phyloP scores from a whole-genome alignment of 306 rosid species.

The Acacia confusa region DNA sequence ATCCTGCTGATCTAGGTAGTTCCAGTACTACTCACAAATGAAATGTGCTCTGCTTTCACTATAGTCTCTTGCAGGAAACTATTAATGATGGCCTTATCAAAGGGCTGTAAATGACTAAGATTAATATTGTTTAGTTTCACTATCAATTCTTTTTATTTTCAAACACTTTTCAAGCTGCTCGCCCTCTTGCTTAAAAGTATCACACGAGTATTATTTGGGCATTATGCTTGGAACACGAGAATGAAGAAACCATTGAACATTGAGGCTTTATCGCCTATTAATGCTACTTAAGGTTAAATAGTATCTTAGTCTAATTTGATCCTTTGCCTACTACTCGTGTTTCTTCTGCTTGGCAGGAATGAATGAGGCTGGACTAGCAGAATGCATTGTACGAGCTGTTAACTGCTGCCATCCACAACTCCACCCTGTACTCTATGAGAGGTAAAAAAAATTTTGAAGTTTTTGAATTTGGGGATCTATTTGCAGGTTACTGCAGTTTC shows the following conservation, averaged over 20 bases:
- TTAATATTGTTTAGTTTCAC: not conserved
- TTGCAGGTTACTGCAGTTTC: constrained; percentile 16
- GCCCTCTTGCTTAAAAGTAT: not conserved
- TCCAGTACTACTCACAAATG: constrained; percentile 1
- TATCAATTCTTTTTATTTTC: not conserved
- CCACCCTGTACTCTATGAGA: constrained; percentile 85
- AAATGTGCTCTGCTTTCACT: not conserved
- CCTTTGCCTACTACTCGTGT: not conserved
- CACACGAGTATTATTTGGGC: not conserved
- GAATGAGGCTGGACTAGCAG: constrained; percentile 96
- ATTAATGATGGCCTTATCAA: constrained; percentile 2
- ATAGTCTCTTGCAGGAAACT: constrained; percentile 6
- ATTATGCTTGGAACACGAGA: not conserved
- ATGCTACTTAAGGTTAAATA: not conserved
- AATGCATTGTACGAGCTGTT: constrained; percentile 86
- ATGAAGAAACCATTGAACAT: not conserved
- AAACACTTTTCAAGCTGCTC: not conserved
- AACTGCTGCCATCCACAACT: constrained; percentile 82
- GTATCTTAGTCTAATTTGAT: constrained; percentile 20
- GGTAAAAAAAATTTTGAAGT: too few species aligned
- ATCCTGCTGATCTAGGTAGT: constrained; percentile 85
- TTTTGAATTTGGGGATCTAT: constrained; percentile 8
- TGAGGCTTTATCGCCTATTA: not conserved
- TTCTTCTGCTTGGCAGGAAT: constrained; percentile 57
- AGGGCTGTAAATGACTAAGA: constrained; percentile 12